These are phyloP conservation scores for Brassica hybrid DNA, from an alignment of 441 rosid genomes.

Conservation along the genomic window DNA sequence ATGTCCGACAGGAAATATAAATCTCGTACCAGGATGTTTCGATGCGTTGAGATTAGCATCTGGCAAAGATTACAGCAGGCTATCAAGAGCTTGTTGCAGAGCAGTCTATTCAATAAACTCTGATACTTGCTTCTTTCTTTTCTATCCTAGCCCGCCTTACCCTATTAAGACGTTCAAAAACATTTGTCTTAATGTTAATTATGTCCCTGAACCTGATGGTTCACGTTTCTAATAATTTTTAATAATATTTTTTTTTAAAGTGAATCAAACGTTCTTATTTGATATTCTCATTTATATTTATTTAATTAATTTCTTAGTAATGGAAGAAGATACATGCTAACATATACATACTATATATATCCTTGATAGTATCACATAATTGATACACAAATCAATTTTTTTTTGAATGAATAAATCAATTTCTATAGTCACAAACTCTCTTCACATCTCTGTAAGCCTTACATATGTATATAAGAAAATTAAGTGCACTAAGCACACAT, in stretches of 20 bases:
- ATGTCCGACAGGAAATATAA: not conserved
- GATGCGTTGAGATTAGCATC: conserved; percentile 3
- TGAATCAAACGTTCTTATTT: not conserved
- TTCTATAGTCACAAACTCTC: no score
- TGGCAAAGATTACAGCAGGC: not conserved
- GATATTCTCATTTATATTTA: not conserved
- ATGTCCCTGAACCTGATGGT: not conserved
- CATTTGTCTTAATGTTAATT: not conserved
- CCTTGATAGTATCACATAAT: not conserved
- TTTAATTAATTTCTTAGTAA: not conserved
- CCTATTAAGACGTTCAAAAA: not conserved
- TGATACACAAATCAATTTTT: no score
- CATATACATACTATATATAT: not conserved
- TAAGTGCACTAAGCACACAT: no score
- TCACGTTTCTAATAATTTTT: not conserved
- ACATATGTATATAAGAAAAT: no score
- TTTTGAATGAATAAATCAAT: no score
- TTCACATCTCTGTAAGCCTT: no score
- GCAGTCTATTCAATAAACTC: conserved; percentile 6
- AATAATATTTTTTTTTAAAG: not conserved
- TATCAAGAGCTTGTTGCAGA: conserved; percentile 17
- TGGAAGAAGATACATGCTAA: not conserved
- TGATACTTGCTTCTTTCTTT: not conserved
- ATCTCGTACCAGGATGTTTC: conserved; percentile 5
- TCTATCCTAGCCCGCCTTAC: not conserved